Percentiles rank a stretch among this genome's conserved stretches.
These are phyloP conservation scores for Brassica cretica DNA, from an alignment of 345 rosid species.

Conservation along the genomic window DNA sequence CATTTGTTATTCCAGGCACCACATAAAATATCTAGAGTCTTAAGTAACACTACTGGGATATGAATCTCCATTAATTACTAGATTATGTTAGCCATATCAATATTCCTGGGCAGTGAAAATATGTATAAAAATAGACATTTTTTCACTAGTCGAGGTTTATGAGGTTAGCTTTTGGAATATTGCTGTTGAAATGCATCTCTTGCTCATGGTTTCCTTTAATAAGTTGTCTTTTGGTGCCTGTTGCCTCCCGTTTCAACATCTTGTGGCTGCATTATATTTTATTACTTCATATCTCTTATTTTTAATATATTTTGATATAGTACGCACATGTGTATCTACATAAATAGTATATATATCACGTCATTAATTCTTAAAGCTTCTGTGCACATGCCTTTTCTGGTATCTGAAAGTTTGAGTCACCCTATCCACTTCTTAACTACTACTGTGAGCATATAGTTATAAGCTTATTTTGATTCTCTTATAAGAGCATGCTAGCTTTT, in stretches of 20 bases:
- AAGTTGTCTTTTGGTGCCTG: background rate
- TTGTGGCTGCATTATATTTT: slow-evolving; percentile 6
- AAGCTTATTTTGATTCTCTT: slow-evolving; percentile 11
- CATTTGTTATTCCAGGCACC: slow-evolving; percentile 9
- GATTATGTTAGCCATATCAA: background rate
- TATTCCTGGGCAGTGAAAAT: background rate
- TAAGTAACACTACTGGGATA: background rate
- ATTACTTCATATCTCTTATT: background rate
- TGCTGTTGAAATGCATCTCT: slow-evolving; percentile 13
- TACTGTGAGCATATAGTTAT: background rate
- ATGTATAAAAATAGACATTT: background rate
- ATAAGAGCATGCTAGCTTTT: background rate
- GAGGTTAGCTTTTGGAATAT: slow-evolving; percentile 9
- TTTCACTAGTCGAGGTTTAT: slow-evolving; percentile 10
- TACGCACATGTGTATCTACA: background rate
- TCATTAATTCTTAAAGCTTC: background rate
- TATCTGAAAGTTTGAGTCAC: slow-evolving; percentile 6
- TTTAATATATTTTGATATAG: background rate
- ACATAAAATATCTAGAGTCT: background rate
- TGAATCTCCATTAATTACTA: slow-evolving; percentile 11
- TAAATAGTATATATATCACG: background rate
- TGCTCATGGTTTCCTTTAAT: slow-evolving; percentile 5
- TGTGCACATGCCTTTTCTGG: slow-evolving; percentile 12
- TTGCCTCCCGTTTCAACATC: background rate
- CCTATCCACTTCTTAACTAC: background rate